phyloP scores from a whole-genome alignment of 1,139 yeast species.

The Yamadazyma membranifaciens region DNA sequence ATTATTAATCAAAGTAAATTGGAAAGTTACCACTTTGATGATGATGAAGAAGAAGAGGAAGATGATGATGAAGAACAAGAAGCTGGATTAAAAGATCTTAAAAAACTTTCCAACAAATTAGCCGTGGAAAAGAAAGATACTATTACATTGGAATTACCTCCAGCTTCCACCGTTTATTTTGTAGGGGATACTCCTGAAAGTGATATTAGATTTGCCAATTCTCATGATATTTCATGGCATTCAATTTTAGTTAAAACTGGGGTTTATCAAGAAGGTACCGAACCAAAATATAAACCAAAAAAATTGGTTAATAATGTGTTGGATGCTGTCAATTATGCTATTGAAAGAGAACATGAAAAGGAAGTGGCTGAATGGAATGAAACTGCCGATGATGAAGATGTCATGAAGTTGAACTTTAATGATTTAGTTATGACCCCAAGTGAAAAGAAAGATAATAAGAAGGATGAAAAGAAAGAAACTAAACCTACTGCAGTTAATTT shows the following conservation, averaged over 20 bases:
- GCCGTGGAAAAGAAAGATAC: constrained; percentile 33
- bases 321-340: constrained; percentile 80
- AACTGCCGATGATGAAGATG: constrained; percentile 36
- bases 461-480: neutral
- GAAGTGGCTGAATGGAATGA: constrained; percentile 75
- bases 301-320: constrained; percentile 69
- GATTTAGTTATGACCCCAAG: constrained; percentile 51
- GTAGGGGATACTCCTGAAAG: constrained; percentile 94
- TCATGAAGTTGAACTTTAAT: constrained; percentile 43
- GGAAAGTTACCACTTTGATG: constrained; percentile 32
- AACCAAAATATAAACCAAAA: constrained; percentile 76
- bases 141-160: constrained; percentile 62
- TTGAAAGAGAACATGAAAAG: constrained; percentile 71
- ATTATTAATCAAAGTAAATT: constrained; percentile 45
- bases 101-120: constrained; percentile 19
- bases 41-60: constrained; percentile 24
- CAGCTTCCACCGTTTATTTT: constrained; percentile 82
- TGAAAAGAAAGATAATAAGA: constrained; percentile 24
- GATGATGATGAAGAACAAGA: constrained; percentile 17
- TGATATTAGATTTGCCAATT: constrained; percentile 82
- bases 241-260: constrained; percentile 86
- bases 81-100: constrained; percentile 9
- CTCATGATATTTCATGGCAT: constrained; percentile 81
- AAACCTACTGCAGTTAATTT: constrained; percentile 8
- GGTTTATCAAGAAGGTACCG: constrained; percentile 78